A percentile compares a stretch with the other conserved stretches of the same genome.
These are phyloP conservation scores for Podaxis carcinomalis DNA, from an alignment of 768 basidiomycete species.

Conservation along the genomic window DNA sequence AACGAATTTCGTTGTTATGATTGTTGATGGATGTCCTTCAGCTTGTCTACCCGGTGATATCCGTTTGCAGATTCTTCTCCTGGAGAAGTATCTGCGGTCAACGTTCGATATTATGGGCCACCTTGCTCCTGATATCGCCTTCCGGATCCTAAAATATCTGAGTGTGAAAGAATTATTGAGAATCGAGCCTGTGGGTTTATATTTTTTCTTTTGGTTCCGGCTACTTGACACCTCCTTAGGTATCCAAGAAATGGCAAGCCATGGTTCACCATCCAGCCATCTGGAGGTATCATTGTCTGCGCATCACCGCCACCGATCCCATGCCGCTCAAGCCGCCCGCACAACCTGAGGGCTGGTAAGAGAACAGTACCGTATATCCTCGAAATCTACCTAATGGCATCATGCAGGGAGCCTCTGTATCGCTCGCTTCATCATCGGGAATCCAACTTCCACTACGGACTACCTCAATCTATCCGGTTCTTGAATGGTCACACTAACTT, in stretches of 20 bases:
- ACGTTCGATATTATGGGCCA: conserved; percentile 80
- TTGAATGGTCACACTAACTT: conserved; percentile 84
- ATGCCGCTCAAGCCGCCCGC: conserved; percentile 57
- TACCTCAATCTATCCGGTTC: conserved; percentile 76
- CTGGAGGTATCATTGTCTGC: conserved; percentile 74
- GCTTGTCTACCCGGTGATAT: conserved; percentile 85
- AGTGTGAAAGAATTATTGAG: conserved; percentile 59
- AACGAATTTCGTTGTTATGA: conserved; percentile 2
- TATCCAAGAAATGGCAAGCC: conserved; percentile 41
- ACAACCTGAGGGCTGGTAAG: conserved; percentile 67
- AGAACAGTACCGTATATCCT: background rate
- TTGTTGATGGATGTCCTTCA: conserved; percentile 20
- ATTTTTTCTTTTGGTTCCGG: conserved; percentile 1
- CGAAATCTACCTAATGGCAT: background rate
- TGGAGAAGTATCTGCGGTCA: conserved; percentile 79
- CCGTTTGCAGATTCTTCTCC: conserved; percentile 73
- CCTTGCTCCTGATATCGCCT: conserved; percentile 60
- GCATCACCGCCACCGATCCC: conserved; percentile 71
- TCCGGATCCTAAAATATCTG: conserved; percentile 54
- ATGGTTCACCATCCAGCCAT: conserved; percentile 60
- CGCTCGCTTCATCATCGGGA: conserved; percentile 82
- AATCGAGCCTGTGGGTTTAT: conserved; percentile 44
- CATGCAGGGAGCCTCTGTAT: conserved; percentile 55
- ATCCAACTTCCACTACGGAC: conserved; percentile 71
- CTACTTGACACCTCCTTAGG: conserved; percentile 36